These are phyloP conservation scores for Shiraia sp. DNA, from an alignment of 2,329 filamentous ascomycete genomes.

Conservation along the genomic window DNA sequence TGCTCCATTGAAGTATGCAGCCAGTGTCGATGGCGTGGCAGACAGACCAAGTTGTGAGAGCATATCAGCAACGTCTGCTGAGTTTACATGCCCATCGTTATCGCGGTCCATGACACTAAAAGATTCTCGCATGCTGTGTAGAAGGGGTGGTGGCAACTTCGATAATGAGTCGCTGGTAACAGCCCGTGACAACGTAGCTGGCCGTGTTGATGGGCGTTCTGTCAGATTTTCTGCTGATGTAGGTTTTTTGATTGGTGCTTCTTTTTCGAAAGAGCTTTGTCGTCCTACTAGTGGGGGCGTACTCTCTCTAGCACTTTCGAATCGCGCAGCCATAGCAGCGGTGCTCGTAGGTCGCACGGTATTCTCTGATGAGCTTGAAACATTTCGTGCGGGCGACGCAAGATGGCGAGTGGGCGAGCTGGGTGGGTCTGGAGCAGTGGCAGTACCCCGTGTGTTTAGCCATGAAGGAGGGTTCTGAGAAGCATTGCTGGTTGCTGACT, in stretches of 20 bases:
- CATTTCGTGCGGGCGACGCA: slow-evolving; percentile 28
- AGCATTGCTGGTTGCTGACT: slow-evolving; percentile 40
- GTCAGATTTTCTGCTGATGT: slow-evolving; percentile 42
- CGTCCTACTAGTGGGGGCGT: slow-evolving; percentile 23
- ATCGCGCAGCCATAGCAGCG: slow-evolving; percentile 41
- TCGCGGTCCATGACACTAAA: slow-evolving; percentile 93
- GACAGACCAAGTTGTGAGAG: slow-evolving; percentile 83
- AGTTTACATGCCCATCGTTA: slow-evolving; percentile 80
- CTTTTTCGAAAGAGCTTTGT: slow-evolving; percentile 9
- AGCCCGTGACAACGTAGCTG: slow-evolving; percentile 28
- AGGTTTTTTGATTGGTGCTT: slow-evolving; percentile 36
- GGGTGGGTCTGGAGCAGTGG: slow-evolving; percentile 33
- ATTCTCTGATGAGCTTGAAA: slow-evolving; percentile 18
- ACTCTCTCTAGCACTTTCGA: slow-evolving; percentile 41
- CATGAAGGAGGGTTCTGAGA: slow-evolving; percentile 41
- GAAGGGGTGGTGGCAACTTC: slow-evolving; percentile 77
- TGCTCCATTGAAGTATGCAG: slow-evolving; percentile 75
- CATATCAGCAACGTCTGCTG: slow-evolving; percentile 85
- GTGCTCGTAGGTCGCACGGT: slow-evolving; percentile 32
- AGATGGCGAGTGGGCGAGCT: slow-evolving; percentile 34
- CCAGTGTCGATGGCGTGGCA: slow-evolving; percentile 69
- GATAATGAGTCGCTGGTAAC: slow-evolving; percentile 54
- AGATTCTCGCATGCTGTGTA: slow-evolving; percentile 85
- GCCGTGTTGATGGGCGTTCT: slow-evolving; percentile 23
- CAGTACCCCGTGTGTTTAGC: slow-evolving; percentile 37